Evolutionary conservation across 2,329 filamentous ascomycete genomes (phyloP), one percentile per base, ranked within the genome.

Genomic region (Cryphonectria carpinicola): DNA sequence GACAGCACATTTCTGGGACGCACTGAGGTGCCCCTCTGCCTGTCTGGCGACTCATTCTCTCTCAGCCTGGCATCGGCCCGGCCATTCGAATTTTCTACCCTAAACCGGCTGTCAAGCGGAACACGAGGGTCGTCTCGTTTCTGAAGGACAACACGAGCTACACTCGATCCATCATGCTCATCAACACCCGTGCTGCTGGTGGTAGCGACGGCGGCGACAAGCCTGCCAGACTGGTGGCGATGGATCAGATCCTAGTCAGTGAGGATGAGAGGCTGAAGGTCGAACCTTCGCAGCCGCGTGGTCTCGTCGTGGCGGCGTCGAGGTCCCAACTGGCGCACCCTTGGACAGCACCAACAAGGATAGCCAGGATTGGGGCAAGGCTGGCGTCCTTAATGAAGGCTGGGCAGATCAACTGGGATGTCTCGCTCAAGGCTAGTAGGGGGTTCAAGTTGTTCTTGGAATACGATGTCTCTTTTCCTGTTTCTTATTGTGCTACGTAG

Each of bases 1-100:
- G 89, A 92, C 76, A 87, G 88, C 3, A 84, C 83, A 11, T 91
- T 91, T 78, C 80, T 91, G 68, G 89, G 89, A 4, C 86, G 86
- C 69, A 84, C 85, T 1, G 81, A 76, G 0, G 80, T 91, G 46
- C 87, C 88, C 1, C 84, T 85, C 41, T 89, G 88, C 76, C 85
- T 83, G 62, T 80, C 87, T 0, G 87, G 87, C 52, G 86, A 88
- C 66, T 74, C 76, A 1, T 86, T 91, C 76, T 81, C 79, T 32
- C 80, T 91, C 1, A 82, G 82, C 64, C 81, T 91, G 0, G 89
- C n/a, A 81, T 90, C 6, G 89, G 91, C 76, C 88, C 88, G 3
- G 83, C 83, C 5, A 84, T 91, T 74, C 78, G 77, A 66, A 84
- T 91, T 35, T 78, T 78, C 17, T 91, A 91, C 75, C 82, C 85